Conservation (phyloP, 2,329 filamentous ascomycete genomes). For the Tolypocladium tundrense region DNA sequence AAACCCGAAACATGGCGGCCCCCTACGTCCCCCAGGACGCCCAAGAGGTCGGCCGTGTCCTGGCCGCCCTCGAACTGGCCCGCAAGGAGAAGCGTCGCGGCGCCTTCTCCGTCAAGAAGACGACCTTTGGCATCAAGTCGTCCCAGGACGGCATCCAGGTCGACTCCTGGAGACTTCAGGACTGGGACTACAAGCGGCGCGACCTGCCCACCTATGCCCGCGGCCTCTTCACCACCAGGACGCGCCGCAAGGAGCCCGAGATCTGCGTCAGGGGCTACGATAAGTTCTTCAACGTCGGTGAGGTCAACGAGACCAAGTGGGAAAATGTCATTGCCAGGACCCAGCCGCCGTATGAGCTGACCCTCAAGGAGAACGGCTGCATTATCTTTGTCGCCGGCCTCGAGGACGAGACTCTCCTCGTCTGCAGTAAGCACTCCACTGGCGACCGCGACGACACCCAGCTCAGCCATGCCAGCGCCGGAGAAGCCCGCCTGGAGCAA, state of each 20-base stretch:
- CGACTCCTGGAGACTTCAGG: constrained; percentile 86
- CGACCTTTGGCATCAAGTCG: constrained; percentile 57
- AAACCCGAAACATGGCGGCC: constrained; percentile 18
- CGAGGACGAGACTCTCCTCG: constrained; percentile 77
- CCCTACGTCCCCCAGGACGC: constrained; percentile 62
- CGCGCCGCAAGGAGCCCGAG: constrained; percentile 53
- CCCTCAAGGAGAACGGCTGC: constrained; percentile 97
- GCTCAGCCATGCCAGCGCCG: constrained; percentile 73
- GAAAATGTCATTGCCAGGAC: constrained; percentile 65
- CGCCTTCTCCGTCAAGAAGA: constrained; percentile 67
- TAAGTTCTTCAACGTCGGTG: constrained; percentile 94
- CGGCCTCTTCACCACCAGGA: constrained; percentile 81
- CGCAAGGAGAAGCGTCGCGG: constrained; percentile 45
- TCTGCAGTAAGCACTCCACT: constrained; percentile 99
- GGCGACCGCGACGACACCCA: constrained; percentile 62
- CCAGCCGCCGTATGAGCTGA: constrained; percentile 83
- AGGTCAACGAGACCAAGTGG: constrained; percentile 78
- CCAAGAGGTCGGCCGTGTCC: constrained; percentile 54
- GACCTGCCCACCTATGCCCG: constrained; percentile 86
- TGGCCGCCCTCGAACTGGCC: constrained; percentile 50
- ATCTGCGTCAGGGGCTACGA: constrained; percentile 89
- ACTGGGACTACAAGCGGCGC: constrained; percentile 89
- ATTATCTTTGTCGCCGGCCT: constrained; percentile 95
- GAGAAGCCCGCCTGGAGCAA: constrained; percentile 70
- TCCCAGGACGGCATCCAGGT: constrained; percentile 58